Evolutionary conservation across 2,329 filamentous ascomycete species (phyloP).

Genomic region (Thielaviopsis populi): DNA sequence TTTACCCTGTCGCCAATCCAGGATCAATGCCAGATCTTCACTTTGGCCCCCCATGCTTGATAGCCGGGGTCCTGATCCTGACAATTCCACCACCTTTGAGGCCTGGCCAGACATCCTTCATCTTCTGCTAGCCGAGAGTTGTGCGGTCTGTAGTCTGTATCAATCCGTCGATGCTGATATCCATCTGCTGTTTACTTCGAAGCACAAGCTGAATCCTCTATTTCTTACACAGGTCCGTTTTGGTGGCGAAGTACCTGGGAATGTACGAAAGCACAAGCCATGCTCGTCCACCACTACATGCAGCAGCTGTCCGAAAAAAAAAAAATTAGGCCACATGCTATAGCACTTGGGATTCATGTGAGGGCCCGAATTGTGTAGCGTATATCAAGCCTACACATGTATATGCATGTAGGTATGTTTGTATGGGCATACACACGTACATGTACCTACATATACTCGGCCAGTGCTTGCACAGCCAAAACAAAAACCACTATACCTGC

Average conservation of each 20-base stretch:
- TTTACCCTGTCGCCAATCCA: conserved; percentile 5
- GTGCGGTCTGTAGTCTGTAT: background rate
- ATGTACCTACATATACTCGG: background rate
- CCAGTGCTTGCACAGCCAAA: background rate
- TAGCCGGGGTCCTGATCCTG: background rate
- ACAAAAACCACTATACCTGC: background rate
- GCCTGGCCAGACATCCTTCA: background rate
- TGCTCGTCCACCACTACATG: background rate
- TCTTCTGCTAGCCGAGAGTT: background rate
- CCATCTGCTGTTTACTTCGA: background rate
- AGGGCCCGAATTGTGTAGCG: background rate
- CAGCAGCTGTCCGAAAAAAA: background rate
- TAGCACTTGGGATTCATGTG: background rate
- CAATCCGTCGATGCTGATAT: background rate
- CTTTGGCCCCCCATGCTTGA: background rate
- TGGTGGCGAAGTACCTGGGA: background rate
- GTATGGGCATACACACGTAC: background rate
- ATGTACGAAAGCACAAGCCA: too few relatives aligned
- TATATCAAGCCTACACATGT: background rate
- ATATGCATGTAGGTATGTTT: background rate
- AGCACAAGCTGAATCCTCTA: background rate
- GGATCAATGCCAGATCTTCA: background rate
- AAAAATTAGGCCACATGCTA: background rate
- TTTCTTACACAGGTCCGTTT: background rate
- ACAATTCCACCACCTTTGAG: conserved; percentile 2